A percentile compares a stretch with the other conserved stretches of the same genome.
These are phyloP conservation scores for Pseudocercospora crystallina DNA, from an alignment of 2,329 filamentous ascomycete genomes.

Conservation along the genomic window DNA sequence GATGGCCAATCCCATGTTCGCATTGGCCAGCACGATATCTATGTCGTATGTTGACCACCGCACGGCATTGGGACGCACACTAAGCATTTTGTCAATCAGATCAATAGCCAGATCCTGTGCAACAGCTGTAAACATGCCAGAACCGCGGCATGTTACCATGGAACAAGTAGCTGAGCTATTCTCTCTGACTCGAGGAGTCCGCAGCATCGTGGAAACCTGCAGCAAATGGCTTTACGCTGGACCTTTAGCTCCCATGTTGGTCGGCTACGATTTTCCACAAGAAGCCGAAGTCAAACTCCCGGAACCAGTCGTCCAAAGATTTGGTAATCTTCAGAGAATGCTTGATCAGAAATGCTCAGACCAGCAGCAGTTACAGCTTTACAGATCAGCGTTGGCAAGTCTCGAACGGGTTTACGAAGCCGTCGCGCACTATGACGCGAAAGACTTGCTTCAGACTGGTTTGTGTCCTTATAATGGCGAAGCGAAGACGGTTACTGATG, in stretches of 20 bases:
- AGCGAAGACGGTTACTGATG: not conserved
- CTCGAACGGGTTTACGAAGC: constrained; percentile 6
- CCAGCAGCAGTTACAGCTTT: constrained; percentile 2
- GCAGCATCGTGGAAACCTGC: constrained; percentile 18
- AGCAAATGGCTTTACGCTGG: constrained; percentile 13
- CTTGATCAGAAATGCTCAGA: constrained; percentile 1
- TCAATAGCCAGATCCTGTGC: constrained; percentile 20
- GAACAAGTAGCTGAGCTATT: constrained; percentile 28
- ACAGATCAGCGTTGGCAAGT: constrained; percentile 5
- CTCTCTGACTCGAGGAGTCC: constrained; percentile 23
- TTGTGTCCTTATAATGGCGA: not conserved
- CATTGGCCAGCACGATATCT: constrained; percentile 12
- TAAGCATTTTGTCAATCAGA: not conserved
- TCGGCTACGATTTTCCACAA: constrained; percentile 8
- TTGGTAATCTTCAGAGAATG: constrained; percentile 9
- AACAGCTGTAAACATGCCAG: constrained; percentile 15
- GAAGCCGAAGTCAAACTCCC: constrained; percentile 8
- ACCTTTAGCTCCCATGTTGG: constrained; percentile 15
- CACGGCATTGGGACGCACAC: not conserved
- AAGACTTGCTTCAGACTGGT: constrained; percentile 10
- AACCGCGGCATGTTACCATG: constrained; percentile 16
- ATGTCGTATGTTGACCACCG: constrained; percentile 10
- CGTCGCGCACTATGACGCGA: constrained; percentile 8
- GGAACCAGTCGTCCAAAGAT: constrained; percentile 3
- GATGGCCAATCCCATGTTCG: constrained; percentile 14